Conservation (phyloP, 768 basidiomycete genomes). For the Auriscalpium orientale region DNA sequence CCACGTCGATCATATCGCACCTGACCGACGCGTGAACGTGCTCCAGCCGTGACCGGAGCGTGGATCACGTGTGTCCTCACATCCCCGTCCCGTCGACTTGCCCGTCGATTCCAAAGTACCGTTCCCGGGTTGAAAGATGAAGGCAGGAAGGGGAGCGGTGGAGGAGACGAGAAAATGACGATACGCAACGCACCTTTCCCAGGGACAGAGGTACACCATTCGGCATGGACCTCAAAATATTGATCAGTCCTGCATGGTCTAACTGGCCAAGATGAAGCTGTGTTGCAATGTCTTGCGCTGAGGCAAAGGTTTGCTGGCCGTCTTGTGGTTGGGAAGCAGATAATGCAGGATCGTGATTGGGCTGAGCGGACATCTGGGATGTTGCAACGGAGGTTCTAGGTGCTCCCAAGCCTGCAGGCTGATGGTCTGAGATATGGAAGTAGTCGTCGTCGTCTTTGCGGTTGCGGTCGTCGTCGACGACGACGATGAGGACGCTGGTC, state of each 20-base stretch:
- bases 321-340: background rate
- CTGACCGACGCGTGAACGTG: slow-evolving; percentile 16
- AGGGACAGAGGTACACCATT: background rate
- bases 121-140: background rate
- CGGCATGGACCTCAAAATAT: background rate
- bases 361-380: background rate
- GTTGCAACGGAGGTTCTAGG: too few species aligned
- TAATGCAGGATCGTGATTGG: background rate
- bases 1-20: background rate
- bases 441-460: too few species aligned
- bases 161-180: background rate
- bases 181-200: background rate
- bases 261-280: background rate
- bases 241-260: background rate
- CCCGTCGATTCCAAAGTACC: background rate
- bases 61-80: slow-evolving; percentile 9
- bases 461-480: background rate
- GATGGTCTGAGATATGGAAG: too few species aligned
- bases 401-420: too few species aligned
- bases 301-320: background rate
- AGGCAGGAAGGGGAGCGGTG: background rate
- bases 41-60: slow-evolving; percentile 13
- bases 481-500: background rate
- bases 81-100: too few species aligned
- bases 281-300: background rate